Percentiles rank a stretch among this genome's conserved stretches.
phyloP scores from a whole-genome alignment of 2,329 filamentous ascomycete genomes.

The Coniochaeta hoffmannii region DNA sequence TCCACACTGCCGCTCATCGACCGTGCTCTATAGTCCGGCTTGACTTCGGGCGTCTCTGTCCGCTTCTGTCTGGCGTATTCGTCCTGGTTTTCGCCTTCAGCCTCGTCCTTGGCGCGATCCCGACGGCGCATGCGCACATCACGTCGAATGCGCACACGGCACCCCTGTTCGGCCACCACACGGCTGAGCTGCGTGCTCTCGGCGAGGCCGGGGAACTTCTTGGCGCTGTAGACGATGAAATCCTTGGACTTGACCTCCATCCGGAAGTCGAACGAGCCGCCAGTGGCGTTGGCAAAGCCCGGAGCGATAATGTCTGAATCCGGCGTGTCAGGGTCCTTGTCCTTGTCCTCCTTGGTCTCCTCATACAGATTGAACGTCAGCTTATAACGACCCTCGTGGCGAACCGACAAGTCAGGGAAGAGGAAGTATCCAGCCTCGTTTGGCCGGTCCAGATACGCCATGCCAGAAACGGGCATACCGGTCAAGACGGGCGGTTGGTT shows the following conservation, averaged over 20 bases:
- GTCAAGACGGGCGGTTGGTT: slow-evolving; percentile 78
- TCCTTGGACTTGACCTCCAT: slow-evolving; percentile 83
- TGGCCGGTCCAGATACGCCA: slow-evolving; percentile 91
- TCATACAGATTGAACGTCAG: slow-evolving; percentile 91
- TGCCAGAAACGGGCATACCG: slow-evolving; percentile 88
- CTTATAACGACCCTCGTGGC: slow-evolving; percentile 90
- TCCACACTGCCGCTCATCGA: slow-evolving; percentile 24
- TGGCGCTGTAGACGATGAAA: slow-evolving; percentile 90
- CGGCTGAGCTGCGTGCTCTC: slow-evolving; percentile 86
- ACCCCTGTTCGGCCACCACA: slow-evolving; percentile 91
- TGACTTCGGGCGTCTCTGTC: slow-evolving; percentile 23
- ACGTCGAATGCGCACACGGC: slow-evolving; percentile 88
- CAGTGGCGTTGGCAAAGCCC: slow-evolving; percentile 21
- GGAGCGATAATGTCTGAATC: slow-evolving; percentile 24
- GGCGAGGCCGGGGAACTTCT: slow-evolving; percentile 93
- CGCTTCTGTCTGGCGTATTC: slow-evolving; percentile 22
- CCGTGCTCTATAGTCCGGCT: slow-evolving; percentile 19
- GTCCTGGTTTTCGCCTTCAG: slow-evolving; percentile 20
- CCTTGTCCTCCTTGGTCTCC: slow-evolving; percentile 78
- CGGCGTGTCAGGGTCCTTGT: slow-evolving; percentile 54
- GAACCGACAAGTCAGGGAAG: slow-evolving; percentile 92
- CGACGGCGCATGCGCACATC: slow-evolving; percentile 49
- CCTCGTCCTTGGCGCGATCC: slow-evolving; percentile 35
- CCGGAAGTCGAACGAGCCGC: slow-evolving; percentile 67
- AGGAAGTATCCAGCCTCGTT: slow-evolving; percentile 82